These are phyloP conservation scores for Syncephalastrum contaminatum DNA, from an alignment of 371 early-diverging fungal species.

Conservation along the genomic window DNA sequence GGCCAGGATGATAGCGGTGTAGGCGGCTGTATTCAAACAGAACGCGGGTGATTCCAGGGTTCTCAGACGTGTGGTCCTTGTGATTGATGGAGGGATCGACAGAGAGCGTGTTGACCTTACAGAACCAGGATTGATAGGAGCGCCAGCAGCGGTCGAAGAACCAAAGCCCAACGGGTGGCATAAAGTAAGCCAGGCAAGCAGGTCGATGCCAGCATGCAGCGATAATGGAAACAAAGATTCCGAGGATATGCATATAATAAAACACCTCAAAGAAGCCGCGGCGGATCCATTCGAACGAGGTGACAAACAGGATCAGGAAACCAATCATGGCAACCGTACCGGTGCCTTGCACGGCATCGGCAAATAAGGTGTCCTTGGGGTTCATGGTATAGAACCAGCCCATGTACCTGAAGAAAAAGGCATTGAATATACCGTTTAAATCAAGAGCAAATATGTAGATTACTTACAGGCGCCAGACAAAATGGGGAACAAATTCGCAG, in stretches of 20 bases:
- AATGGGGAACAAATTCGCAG: constrained; percentile 34
- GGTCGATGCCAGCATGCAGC: constrained; percentile 32
- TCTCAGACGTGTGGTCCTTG: not conserved
- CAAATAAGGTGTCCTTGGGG: constrained; percentile 16
- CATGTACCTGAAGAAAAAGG: not conserved
- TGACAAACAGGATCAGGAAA: constrained; percentile 35
- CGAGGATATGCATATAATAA: constrained; percentile 37
- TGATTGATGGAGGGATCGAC: constrained; percentile 22
- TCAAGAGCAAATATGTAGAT: not conserved
- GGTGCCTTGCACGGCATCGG: constrained; percentile 25
- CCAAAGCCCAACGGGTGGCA: constrained; percentile 33
- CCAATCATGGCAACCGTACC: constrained; percentile 35
- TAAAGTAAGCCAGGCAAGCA: constrained; percentile 32
- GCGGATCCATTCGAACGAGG: constrained; percentile 35
- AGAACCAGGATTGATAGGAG: constrained; percentile 39
- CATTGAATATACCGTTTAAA: not conserved
- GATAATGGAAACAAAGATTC: constrained; percentile 25
- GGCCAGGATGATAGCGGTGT: constrained; percentile 32
- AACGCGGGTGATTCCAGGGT: constrained; percentile 29
- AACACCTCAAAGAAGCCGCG: constrained; percentile 41
- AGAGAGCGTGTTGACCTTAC: constrained; percentile 3
- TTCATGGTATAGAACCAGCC: constrained; percentile 15
- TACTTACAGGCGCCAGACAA: constrained; percentile 42
- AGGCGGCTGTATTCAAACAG: constrained; percentile 29
- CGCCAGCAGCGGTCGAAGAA: constrained; percentile 34